These are phyloP conservation scores for Hanseniaspora meyeri DNA, from an alignment of 805 yeast genomes.

Conservation along the genomic window DNA sequence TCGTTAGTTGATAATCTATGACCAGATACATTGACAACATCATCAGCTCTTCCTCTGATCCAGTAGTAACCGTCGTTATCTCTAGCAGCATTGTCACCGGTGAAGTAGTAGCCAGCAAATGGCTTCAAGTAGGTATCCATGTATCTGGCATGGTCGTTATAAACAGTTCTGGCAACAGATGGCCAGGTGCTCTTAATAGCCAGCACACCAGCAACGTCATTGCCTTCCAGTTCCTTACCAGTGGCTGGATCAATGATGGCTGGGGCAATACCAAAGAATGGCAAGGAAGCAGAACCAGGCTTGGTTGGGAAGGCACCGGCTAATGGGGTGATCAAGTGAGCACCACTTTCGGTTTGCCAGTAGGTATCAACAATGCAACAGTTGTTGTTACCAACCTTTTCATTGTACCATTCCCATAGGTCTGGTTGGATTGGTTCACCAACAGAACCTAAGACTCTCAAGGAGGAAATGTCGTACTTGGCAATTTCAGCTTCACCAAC, in stretches of 20 bases:
- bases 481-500: slow-evolving; percentile 79
- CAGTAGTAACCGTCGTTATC: slow-evolving; percentile 94
- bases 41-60: slow-evolving; percentile 98
- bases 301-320: slow-evolving; percentile 92
- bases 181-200: slow-evolving; percentile 93
- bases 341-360: slow-evolving; percentile 98
- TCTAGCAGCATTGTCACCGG: slow-evolving; percentile 98
- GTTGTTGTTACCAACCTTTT: slow-evolving; percentile 75
- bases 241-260: slow-evolving; percentile 85
- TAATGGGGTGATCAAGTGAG: slow-evolving; percentile 85
- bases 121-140: slow-evolving; percentile 87
- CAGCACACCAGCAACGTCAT: slow-evolving; percentile 91
- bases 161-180: slow-evolving; percentile 94
- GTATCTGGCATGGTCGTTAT: slow-evolving; percentile 74
- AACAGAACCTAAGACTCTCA: slow-evolving; percentile 89
- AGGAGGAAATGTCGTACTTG: slow-evolving; percentile 68
- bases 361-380: slow-evolving; percentile 91
- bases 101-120: slow-evolving; percentile 85
- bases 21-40: slow-evolving; percentile 94
- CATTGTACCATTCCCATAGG: slow-evolving; percentile 97
- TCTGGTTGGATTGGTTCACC: slow-evolving; percentile 99
- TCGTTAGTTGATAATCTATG: slow-evolving; percentile 98
- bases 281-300: slow-evolving; percentile 94
- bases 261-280: slow-evolving; percentile 90
- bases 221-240: slow-evolving; percentile 72